Percentiles rank a stretch among this genome's conserved stretches.
Conservation (phyloP, 2,329 filamentous ascomycete species). For the Fusarium papillatum region DNA sequence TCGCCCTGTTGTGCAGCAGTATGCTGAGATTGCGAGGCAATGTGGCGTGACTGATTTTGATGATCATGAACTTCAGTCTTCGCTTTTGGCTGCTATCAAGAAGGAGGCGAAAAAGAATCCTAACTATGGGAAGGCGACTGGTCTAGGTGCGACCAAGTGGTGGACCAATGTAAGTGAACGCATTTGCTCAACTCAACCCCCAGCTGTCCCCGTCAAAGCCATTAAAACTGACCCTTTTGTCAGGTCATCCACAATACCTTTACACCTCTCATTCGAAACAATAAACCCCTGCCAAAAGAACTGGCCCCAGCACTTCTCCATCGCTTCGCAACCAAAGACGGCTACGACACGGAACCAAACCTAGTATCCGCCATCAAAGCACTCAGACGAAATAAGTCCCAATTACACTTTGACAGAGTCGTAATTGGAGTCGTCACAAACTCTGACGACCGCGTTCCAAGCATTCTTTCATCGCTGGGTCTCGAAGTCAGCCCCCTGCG, state of each 20-base stretch:
- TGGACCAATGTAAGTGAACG: conserved; percentile 33
- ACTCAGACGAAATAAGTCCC: background rate
- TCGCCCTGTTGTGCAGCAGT: conserved; percentile 28
- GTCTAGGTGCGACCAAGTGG: conserved; percentile 34
- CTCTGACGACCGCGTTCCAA: conserved; percentile 37
- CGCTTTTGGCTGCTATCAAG: conserved; percentile 28
- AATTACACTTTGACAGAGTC: conserved; percentile 13
- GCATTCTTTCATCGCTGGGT: conserved; percentile 32
- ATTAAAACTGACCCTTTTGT: background rate
- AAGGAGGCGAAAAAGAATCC: conserved; percentile 30
- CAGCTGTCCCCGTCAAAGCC: background rate
- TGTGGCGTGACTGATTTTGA: conserved; percentile 31
- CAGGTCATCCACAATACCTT: conserved; percentile 39
- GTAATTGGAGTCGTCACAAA: conserved; percentile 37
- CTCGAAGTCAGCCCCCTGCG: conserved; percentile 30
- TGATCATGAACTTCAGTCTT: conserved; percentile 27
- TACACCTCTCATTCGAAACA: conserved; percentile 12
- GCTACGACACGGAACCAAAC: conserved; percentile 17
- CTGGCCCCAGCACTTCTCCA: conserved; percentile 28
- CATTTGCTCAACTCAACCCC: background rate
- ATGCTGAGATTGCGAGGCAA: conserved; percentile 33
- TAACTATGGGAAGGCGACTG: conserved; percentile 35
- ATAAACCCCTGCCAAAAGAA: conserved; percentile 16
- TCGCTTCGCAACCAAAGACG: conserved; percentile 28
- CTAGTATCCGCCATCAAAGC: conserved; percentile 14